Base-by-base conservation (phyloP, 257 asterid genomes). In the Forsythia suspensa region DNA sequence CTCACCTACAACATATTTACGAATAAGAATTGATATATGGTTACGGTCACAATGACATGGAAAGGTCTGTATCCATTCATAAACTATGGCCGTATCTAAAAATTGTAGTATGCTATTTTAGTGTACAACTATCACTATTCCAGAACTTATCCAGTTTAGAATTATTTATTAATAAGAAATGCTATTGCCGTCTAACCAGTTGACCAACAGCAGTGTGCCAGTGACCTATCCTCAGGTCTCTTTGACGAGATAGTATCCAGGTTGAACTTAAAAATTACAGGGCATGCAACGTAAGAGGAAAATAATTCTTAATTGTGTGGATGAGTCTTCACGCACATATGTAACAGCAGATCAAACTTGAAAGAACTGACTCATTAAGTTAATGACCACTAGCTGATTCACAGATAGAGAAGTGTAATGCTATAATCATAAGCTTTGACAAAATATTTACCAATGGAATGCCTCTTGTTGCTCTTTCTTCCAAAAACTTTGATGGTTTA, bases 381-480 rank as follows among this genome's bases (percentile, higher is more conserved):
- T 70, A 52, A 72, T 11, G 21, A 20, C 13, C 67, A n/a, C 34
- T 12, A 20, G 34, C 36, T 29, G 59, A 16, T 38, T 24, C 13
- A 24, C 12, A 39, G 34, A 21, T 21, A 41, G 5, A 39, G 34
- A 72, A 76, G 44, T 21, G 24, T 48, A 34, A 41, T 24, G 65
- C 48, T 21, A 70, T 43, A 68, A 15, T 24, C 21, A 16, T 66
- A 82, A 79, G 76, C 44, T 52, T 48, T 63, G 75, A 77, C 71
- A 80, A 70, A 76, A 42, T 82, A 80, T 79, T 88, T 94, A 96
- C 99, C 98, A 96, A 80, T 34, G 90, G 97, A 79, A 94, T 89
- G 92, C 97, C 95, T 69, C 84, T 87, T 67, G 83, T 82, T 84
- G 98, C 98, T 82, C 99, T 91, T 85, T 96, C 97, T 84, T 89